Base-by-base conservation (phyloP, 2,329 filamentous ascomycete species). In the Microdochium nivale region DNA sequence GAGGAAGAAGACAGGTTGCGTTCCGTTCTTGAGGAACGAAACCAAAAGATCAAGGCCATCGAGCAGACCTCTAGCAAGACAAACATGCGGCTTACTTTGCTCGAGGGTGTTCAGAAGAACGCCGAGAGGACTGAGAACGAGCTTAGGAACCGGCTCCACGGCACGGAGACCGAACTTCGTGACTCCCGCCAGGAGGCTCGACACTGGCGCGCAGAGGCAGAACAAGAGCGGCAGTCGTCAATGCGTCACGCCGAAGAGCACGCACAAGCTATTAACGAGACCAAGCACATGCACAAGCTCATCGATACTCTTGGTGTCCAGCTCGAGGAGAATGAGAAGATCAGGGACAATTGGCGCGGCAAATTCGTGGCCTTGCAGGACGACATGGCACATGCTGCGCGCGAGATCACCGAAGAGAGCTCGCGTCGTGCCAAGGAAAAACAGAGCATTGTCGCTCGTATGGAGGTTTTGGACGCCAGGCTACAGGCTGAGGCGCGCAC, bases 311-410 rank as follows among this genome's bases (percentile, higher is more conserved):
- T 96, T 51, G 83, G 84, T 55, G 80, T 80, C 47, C 90, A 95
- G 64, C 81, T 94, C 43, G 85, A 94, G 62, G 91, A 96, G 70
- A 92, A 90, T 62, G 84, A 91, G 62, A 83, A 86, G 56, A 80
- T 95, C 53, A 86, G 90, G 53, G 89, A 96, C 65, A 83, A 79
- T 54, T 91, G 95, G 80, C 86, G 90, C 58, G 76, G 77, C 65
- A 95, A 94, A 68, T 87, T 96, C 62, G 82, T 92, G 59, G 83
- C 83, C 54, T 75, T 99, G 37, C 91, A 97, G 68, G 81, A 90
- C 56, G 90, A 96, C 59, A 92, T 97, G 86, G 80, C 84, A 30
- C 76, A 76, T 52, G 88, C 90, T 48, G 85, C 88, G 50, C 82
- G 83, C 47, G 86, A 95, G 55, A 83, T 96, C 55, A 84, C 87